These are phyloP conservation scores for Hypoxylon lenormandii DNA, from an alignment of 495 filamentous ascomycete genomes.

Conservation along the genomic window DNA sequence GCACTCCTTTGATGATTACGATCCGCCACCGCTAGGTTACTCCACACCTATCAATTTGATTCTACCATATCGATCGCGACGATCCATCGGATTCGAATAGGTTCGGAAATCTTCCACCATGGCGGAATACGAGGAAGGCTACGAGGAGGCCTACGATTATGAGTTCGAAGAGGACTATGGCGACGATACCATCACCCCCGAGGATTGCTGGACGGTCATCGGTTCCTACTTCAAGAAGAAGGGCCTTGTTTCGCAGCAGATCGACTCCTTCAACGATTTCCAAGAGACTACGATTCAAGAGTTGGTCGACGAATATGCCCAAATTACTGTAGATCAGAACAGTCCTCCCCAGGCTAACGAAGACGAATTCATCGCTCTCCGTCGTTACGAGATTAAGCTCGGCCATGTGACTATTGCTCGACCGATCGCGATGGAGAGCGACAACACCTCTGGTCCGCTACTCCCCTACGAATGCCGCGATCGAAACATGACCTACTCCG, in stretches of 20 bases:
- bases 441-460: conserved; percentile 83
- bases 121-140: conserved; percentile 49
- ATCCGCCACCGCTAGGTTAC: conserved; percentile 2
- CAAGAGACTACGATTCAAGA: conserved; percentile 91
- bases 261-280: conserved; percentile 98
- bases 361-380: conserved; percentile 80
- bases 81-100: neutral
- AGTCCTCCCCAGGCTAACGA: conserved; percentile 72
- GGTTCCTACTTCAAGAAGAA: conserved; percentile 94
- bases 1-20: conserved; percentile 17
- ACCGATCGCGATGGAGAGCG: conserved; percentile 89
- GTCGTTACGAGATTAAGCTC: conserved; percentile 93
- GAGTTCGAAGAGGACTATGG: conserved; percentile 60
- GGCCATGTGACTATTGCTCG: conserved; percentile 83
- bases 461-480: conserved; percentile 92
- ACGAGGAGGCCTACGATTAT: conserved; percentile 54
- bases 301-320: conserved; percentile 86
- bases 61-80: conserved; percentile 3
- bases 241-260: conserved; percentile 95
- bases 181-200: conserved; percentile 81
- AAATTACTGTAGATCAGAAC: conserved; percentile 88
- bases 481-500: conserved; percentile 93
- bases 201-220: conserved; percentile 98
- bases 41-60: neutral
- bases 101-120: conserved; percentile 28